Base-by-base conservation (phyloP, 106 monocot species). In the Acanthochlamys bracteata region DNA sequence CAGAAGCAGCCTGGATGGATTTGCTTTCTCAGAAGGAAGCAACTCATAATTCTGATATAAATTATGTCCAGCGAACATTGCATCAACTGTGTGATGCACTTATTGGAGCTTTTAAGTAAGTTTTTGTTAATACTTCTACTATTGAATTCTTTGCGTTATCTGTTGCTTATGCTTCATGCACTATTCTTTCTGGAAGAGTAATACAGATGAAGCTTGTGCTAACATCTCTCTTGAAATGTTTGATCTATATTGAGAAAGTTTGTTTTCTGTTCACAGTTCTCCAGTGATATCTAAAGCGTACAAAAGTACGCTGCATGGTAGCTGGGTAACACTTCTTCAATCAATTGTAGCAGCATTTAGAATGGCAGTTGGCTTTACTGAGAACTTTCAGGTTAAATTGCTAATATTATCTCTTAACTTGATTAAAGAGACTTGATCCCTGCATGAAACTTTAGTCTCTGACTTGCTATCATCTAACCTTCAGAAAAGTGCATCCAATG, bases 261-360 rank as follows among this genome's bases (percentile, higher is more conserved):
- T 8, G 13, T 43, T 43, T 7, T 43, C 13, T 43, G 13, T 43
- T 43, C 52, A 69, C 46, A 74, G 81, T 46, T 73, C 60, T 57
- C 58, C 20, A 0, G 49, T 55, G 45, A 69, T 25, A 74, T 53
- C 69, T 55, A 70, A 63, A 65, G 69, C 53, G 10, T 69, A 76
- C 23, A 68, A 16, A 59, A 69, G 72, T 19, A 71, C 65, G 20
- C 61, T 76, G 69, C 49, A 63, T 24, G 76, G 78, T 41, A 66
- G 71, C 55, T 76, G 70, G 53, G 63, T 55, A 69, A 68, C 79
- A 64, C 52, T 85, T 25, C 61, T 85, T 54, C 73, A 69, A 69
- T 67, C 65, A 58, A 68, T 70, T 45, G 43, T 82, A 69, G 71
- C 77, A 24, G 67, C 72, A 51, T 49, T 89, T n/a, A 85, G 59